Conservation (phyloP, 208 protist genomes). For the Trypanosoma cruzi region DNA sequence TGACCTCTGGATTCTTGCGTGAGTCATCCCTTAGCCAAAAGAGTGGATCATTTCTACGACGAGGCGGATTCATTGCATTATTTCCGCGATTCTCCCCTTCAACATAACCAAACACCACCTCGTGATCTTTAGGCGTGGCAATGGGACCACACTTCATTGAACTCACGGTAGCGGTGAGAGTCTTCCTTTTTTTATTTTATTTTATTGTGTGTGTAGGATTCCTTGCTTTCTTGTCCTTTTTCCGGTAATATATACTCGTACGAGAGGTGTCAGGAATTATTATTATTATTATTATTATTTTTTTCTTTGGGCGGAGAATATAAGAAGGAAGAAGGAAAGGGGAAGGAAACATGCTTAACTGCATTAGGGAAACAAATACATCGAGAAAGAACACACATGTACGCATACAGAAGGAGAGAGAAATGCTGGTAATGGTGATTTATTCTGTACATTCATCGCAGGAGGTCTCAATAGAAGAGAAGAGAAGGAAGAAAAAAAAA, state of each 20-base stretch:
- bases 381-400: neutral
- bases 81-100: constrained; percentile 84
- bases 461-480: too few species aligned
- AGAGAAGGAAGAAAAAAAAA: too few species aligned
- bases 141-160: constrained; percentile 41
- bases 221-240: neutral
- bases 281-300: too few species aligned
- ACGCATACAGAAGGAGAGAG: neutral
- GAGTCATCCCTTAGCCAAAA: constrained; percentile 90
- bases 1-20: constrained; percentile 69
- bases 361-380: neutral
- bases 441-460: too few species aligned
- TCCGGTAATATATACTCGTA: neutral
- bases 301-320: too few species aligned
- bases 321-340: neutral
- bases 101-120: constrained; percentile 78
- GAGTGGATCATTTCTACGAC: constrained; percentile 63
- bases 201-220: neutral
- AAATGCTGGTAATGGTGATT: too few species aligned
- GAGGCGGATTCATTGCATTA: constrained; percentile 87
- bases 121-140: constrained; percentile 60
- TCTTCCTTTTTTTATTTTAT: constrained; percentile 20
- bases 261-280: too few species aligned
- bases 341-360: too few species aligned
- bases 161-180: constrained; percentile 18